Conservation (phyloP, 2,329 filamentous ascomycete species). For the Orbilia blumenaviensis region DNA sequence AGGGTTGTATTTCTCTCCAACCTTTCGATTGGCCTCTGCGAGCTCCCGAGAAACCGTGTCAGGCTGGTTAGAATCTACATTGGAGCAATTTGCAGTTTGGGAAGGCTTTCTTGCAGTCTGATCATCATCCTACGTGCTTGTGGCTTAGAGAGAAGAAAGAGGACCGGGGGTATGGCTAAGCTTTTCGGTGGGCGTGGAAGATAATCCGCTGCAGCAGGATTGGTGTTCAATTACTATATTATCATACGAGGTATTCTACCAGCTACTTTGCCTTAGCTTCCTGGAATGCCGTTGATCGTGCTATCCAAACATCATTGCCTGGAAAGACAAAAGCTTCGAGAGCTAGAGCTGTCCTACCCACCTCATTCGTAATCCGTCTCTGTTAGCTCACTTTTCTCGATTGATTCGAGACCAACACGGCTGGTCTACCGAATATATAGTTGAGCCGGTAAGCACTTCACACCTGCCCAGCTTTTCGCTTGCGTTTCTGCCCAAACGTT, state of each 20-base stretch:
- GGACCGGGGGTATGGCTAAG: constrained; percentile 19
- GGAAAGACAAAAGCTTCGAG: not conserved
- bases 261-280: constrained; percentile 42
- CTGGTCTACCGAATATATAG: constrained; percentile 20
- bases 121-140: constrained; percentile 27
- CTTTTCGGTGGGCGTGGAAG: constrained; percentile 21
- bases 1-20: not conserved
- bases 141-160: constrained; percentile 20
- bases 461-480: constrained; percentile 40
- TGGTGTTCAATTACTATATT: constrained; percentile 3
- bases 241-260: constrained; percentile 23
- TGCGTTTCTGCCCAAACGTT: constrained; percentile 35
- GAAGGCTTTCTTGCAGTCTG: constrained; percentile 22
- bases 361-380: constrained; percentile 2
- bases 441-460: constrained; percentile 37
- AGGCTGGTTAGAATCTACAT: not conserved
- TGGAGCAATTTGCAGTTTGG: constrained; percentile 3
- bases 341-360: constrained; percentile 1
- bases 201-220: constrained; percentile 3
- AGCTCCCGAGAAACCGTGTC: not conserved
- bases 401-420: constrained; percentile 16
- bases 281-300: not conserved
- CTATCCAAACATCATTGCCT: not conserved
- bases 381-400: constrained; percentile 15
- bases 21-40: not conserved